Base-by-base conservation (phyloP, 2,329 filamentous ascomycete species). In the Hymenoscyphus occultus region DNA sequence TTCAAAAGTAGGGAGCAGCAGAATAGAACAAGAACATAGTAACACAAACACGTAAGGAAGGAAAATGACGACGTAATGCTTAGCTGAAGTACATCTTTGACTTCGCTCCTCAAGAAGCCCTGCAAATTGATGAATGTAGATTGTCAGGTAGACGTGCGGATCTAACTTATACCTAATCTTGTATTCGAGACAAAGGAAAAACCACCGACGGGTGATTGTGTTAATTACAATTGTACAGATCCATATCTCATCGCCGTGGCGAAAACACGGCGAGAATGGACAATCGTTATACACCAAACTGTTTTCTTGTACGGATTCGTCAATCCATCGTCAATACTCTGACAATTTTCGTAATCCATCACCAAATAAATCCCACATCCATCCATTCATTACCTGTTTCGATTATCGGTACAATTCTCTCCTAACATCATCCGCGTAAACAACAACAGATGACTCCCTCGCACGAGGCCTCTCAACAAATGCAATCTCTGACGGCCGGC, bases 401-500 rank as follows among this genome's bases (percentile, higher is more conserved):
- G 19, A 32, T 66, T 70, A 74, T 71, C 72, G 69, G 61, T 75
- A 75, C 48, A 74, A 65, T 60, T 73, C 72, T 58, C 70, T 71
- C 59, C 72, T 70, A 28, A 64, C 63, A 65, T 75, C 73, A 60
- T 75, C 73, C 14, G 69, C 61, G 65, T 76, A 75, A 16, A 73
- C 68, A 32, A 75, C 61, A 5, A 75, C 70, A n/a, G 73, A 74
- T 7, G 70, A 54, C 54, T 75, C 74, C 59, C 72, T 67, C 31
- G 68, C 70, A 61, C 72, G 64, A 32, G 73, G 71, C 56, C 72
- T 63, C 54, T 76, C 73, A 61, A 73, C 70, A 42, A 72, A 72
- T 12, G 68, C 67, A 57, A 74, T 65, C 45, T 74, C 70, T 13
- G 66, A 66, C n/a, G 69, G 67, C 61, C 70, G 65, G 9, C 60